phyloP scores from a whole-genome alignment of 2,329 filamentous ascomycete species.

The Colletotrichum tanaceti region DNA sequence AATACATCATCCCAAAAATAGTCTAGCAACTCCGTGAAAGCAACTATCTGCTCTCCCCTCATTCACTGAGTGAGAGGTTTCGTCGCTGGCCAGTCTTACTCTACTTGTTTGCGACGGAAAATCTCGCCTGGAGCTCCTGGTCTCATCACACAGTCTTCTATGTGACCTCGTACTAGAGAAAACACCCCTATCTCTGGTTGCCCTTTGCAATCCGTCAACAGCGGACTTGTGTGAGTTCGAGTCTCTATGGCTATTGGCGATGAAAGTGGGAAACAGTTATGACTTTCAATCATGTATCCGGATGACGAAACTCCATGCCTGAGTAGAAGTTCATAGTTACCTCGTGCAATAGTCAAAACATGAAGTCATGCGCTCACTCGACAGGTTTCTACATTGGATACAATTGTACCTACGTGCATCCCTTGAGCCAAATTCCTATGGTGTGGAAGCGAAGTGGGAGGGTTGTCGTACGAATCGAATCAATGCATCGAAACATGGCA shows the following conservation, averaged over 20 bases:
- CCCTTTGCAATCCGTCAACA: neutral
- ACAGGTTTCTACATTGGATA: too few relatives aligned
- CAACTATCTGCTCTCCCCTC: neutral
- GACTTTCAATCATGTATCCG: neutral
- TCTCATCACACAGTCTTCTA: too few relatives aligned
- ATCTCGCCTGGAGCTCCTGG: neutral
- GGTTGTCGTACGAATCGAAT: too few relatives aligned
- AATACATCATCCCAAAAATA: neutral
- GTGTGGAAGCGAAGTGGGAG: too few relatives aligned
- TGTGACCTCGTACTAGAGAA: neutral
- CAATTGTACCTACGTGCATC: too few relatives aligned
- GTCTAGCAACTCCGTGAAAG: neutral
- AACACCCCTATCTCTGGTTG: neutral
- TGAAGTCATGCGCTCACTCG: neutral
- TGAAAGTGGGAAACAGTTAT: neutral
- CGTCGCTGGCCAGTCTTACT: neutral
- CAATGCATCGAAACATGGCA: too few relatives aligned
- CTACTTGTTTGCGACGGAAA: neutral
- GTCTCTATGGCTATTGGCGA: neutral
- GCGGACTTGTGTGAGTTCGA: too few relatives aligned
- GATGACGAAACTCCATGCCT: too few relatives aligned
- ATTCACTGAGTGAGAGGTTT: constrained; percentile 12
- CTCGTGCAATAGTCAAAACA: neutral
- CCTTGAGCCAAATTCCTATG: too few relatives aligned
- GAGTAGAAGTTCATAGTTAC: neutral